Evolutionary conservation across 2,329 filamentous ascomycete species (phyloP), one percentile per base, ranked within the genome.

Genomic region (Ophiostoma ulmi): DNA sequence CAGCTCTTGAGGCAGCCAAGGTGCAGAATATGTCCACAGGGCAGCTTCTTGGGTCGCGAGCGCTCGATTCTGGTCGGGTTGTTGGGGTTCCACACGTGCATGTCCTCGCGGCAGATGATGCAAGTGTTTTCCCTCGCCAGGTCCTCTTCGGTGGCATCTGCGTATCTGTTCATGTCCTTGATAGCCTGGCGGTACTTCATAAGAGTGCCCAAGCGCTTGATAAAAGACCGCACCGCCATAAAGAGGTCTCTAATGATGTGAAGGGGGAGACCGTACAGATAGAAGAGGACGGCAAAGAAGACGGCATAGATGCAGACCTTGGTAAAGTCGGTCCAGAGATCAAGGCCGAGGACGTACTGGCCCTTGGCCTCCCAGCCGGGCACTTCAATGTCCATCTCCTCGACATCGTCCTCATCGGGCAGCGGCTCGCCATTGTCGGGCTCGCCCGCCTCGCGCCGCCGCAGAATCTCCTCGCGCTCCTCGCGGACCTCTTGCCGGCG

Each of bases 291-390:
- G 73, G 90, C 88, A 81, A 99, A 99, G 84, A 99, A 99, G 8
- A 90, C 87, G 44, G 94, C 83, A 77, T 98, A 99, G 58, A 97
- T 91, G 61, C 90, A 83, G 22, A 98, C 88, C 79, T 97, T 99
- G 77, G 97, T 83, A 77, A 97, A 93, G 78, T 99, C 91, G 67
- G 91, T 93, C 63, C 91, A 79, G 22, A 99, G 86, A 78, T 99
- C 94, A 72, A 98, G 84, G 77, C 90, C 93, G 75, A 99, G 88
- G 17, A 97, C 85, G 87, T 91, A 98, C 75, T 95, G 91, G 52
- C 95, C 93, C 82, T 98, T 99, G 72, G 92, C 89, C 77, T 97
- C 93, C 95, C 95, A 99, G 11, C 94, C 95, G 4, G 94, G 91
- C 26, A 97, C 92, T 78, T 99, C 95, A 69, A 95, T 90, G 75